Evolutionary conservation across 2,329 filamentous ascomycete species (phyloP), one percentile per base, ranked within the genome.

Genomic region (Penicillium decumbens): DNA sequence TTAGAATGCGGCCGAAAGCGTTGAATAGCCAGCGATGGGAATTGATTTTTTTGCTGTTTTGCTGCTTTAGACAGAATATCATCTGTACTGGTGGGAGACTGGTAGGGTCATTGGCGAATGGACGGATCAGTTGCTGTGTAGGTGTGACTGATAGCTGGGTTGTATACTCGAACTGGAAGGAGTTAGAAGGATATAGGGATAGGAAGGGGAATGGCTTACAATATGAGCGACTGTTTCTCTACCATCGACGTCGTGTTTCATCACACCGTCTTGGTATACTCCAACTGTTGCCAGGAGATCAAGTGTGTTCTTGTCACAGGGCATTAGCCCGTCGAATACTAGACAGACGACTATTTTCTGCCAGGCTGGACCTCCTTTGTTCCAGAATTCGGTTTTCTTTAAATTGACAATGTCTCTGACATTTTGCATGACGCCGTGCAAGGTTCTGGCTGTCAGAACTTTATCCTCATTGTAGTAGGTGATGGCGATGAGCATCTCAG

Each of bases 391-490:
- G 23, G 92, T 95, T 75, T 93, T 95, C 75, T 96, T 96, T 56
- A 96, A 79, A 74, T 95, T 95, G 65, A 95, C 91, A 67, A 96
- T 96, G 65, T 96, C 91, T 54, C 90, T 85, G 63, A 96, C 91
- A 71, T 96, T 96, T 71, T 95, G 89, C 91, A 96, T 96, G 44
- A 95, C 89, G 76, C 91, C 89, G 72, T 96, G 91, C 48, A 96
- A 78, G 1, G 91, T 96, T 73, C 91, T 83, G 45, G 91, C 80
- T 28, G 92, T 87, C 56, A 96, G 78, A 27, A 88, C 83, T 78
- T 96, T 96, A 77, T 96, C 91, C 79, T 96, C 91, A 75, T 96
- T 96, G 79, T 96, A 96, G 77, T 95, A 95, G 54, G 91, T 96
- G 63, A 96, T 89, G 64, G 91, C 91, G 70, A 96, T 95, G 57